Evolutionary conservation across 2,329 filamentous ascomycete genomes (phyloP).

Genomic region (Pseudonectria buxi): DNA sequence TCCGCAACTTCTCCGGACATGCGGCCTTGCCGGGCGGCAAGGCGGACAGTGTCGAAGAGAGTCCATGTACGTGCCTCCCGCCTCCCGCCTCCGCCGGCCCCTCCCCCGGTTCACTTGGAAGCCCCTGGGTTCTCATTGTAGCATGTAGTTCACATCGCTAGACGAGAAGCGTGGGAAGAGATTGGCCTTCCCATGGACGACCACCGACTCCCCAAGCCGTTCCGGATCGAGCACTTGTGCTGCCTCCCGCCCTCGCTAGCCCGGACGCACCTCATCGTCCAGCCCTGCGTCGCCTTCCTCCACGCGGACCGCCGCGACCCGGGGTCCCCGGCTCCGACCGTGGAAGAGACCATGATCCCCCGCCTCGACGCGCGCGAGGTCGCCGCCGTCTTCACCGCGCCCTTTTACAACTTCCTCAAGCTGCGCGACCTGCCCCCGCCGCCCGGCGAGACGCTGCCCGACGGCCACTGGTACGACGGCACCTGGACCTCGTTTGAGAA

Average conservation of each 20-base stretch:
- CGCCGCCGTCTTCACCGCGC: constrained; percentile 85
- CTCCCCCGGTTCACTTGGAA: background rate
- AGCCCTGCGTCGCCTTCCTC: constrained; percentile 72
- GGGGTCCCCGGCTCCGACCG: constrained; percentile 33
- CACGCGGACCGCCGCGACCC: constrained; percentile 48
- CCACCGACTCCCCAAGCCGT: constrained; percentile 62
- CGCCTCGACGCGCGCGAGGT: constrained; percentile 84
- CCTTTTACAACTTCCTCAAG: constrained; percentile 75
- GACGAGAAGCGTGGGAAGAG: constrained; percentile 86
- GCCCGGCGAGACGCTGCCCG: constrained; percentile 32
- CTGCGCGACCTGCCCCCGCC: constrained; percentile 47
- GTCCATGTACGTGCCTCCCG: constrained; percentile 44
- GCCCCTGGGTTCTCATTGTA: background rate
- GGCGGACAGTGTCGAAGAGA: constrained; percentile 51
- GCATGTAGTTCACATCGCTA: constrained; percentile 66
- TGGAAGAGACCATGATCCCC: constrained; percentile 68
- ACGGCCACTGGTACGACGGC: constrained; percentile 76
- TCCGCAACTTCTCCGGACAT: constrained; percentile 71
- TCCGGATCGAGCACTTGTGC: constrained; percentile 81
- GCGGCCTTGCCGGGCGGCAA: constrained; percentile 81
- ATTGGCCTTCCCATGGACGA: constrained; percentile 78
- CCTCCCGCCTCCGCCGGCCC: background rate
- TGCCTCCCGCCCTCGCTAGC: constrained; percentile 71
- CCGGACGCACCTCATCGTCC: constrained; percentile 65
- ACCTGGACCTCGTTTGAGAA: constrained; percentile 75